Evolutionary conservation across 768 basidiomycete genomes (phyloP).

Genomic region (Boletus rubescentipes): DNA sequence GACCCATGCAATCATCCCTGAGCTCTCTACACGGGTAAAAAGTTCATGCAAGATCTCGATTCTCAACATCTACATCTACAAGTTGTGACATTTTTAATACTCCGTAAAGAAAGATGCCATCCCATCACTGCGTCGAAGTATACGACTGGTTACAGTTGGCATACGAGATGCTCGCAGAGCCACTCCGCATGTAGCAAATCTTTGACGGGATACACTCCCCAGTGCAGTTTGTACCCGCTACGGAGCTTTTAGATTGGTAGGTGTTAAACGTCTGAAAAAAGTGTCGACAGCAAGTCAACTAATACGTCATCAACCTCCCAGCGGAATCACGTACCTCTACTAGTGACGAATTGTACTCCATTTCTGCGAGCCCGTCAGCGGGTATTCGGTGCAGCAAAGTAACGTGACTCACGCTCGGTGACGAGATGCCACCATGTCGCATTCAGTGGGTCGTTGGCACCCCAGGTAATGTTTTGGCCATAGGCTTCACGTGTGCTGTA

Average conservation of each 20-base stretch:
- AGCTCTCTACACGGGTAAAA: no score
- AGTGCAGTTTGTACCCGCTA: conserved; percentile 49
- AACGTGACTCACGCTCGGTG: conserved; percentile 52
- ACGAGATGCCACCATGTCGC: conserved; percentile 81
- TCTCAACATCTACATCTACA: no score
- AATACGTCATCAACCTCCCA: no score
- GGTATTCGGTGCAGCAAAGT: neutral
- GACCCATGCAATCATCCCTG: no score
- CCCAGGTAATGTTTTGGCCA: conserved; percentile 55
- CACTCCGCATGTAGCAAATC: conserved; percentile 73
- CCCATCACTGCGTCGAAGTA: conserved; percentile 49
- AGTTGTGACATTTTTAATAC: no score
- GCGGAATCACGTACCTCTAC: conserved; percentile 19
- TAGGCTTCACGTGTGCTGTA: conserved; percentile 71
- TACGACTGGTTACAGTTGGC: conserved; percentile 63
- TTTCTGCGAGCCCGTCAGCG: conserved; percentile 14
- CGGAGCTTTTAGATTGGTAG: conserved; percentile 69
- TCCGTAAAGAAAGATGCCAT: neutral
- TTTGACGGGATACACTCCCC: conserved; percentile 57
- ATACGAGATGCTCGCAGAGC: conserved; percentile 55
- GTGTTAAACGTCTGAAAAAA: conserved; percentile 53
- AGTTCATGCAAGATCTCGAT: no score
- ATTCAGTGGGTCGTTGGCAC: conserved; percentile 61
- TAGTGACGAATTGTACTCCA: conserved; percentile 22
- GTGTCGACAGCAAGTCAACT: no score